These are phyloP conservation scores for Collybia mongolica DNA, from an alignment of 768 basidiomycete species.

Conservation along the genomic window DNA sequence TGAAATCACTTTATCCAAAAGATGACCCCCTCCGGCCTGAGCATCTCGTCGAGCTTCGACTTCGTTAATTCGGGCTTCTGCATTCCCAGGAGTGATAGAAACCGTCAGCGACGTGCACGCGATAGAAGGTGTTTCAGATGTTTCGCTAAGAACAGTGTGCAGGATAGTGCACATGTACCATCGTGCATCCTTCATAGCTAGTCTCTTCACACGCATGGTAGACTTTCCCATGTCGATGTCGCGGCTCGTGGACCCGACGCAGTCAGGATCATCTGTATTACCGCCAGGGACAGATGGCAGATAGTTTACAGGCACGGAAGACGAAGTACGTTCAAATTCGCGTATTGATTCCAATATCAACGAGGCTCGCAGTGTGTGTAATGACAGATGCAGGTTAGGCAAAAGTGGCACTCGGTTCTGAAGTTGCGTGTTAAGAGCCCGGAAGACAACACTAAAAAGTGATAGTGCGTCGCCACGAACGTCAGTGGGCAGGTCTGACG, in stretches of 20 bases:
- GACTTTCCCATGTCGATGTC: background rate
- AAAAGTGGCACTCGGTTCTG: background rate
- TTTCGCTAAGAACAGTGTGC: constrained; percentile 29
- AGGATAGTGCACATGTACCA: constrained; percentile 54
- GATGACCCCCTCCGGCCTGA: background rate
- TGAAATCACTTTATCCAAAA: constrained; percentile 14
- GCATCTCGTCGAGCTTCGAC: background rate
- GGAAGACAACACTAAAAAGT: constrained; percentile 23
- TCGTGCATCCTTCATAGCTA: constrained; percentile 46
- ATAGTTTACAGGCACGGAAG: constrained; percentile 1
- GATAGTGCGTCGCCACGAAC: constrained; percentile 25
- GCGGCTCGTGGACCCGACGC: background rate
- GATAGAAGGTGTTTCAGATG: background rate
- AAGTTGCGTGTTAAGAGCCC: constrained; percentile 11
- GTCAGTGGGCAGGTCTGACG: constrained; percentile 15
- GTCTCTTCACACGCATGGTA: constrained; percentile 28
- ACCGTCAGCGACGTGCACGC: background rate
- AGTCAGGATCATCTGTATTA: constrained; percentile 2
- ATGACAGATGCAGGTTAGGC: constrained; percentile 14
- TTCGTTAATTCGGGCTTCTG: background rate
- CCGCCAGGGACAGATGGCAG: constrained; percentile 3
- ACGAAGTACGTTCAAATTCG: constrained; percentile 34
- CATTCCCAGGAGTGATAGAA: background rate
- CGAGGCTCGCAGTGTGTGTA: constrained; percentile 20
- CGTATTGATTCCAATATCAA: constrained; percentile 37